Evolutionary conservation across 176 grass and related monocot species (phyloP).

Genomic region (maize (Zea mays)): Zm-B73-REFERENCE-NAM-5.0 NC_050100.1:87587001-87587500

Average conservation of each 20-base stretch:
- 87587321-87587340: constrained; percentile 76
- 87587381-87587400: constrained; percentile 67
- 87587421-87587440: background rate
- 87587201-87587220: constrained; percentile 70
- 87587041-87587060: background rate
- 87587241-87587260: background rate
- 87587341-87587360: constrained; percentile 63
- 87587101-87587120: constrained; percentile 77
- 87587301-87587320: constrained; percentile 40
- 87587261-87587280: constrained; percentile 7
- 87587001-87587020: constrained; percentile 1
- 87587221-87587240: constrained; percentile 63
- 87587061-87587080: constrained; percentile 37
- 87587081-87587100: constrained; percentile 79
- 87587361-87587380: constrained; percentile 86
- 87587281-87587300: constrained; percentile 20
- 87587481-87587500: background rate
- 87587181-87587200: constrained; percentile 76
- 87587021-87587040: background rate
- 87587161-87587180: constrained; percentile 48
- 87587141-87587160: constrained; percentile 62
- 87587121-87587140: constrained; percentile 90
- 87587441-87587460: background rate
- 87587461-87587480: background rate
- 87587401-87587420: constrained; percentile 12